Conservation (phyloP, 768 basidiomycete genomes). For the Auriscalpium orientale region DNA sequence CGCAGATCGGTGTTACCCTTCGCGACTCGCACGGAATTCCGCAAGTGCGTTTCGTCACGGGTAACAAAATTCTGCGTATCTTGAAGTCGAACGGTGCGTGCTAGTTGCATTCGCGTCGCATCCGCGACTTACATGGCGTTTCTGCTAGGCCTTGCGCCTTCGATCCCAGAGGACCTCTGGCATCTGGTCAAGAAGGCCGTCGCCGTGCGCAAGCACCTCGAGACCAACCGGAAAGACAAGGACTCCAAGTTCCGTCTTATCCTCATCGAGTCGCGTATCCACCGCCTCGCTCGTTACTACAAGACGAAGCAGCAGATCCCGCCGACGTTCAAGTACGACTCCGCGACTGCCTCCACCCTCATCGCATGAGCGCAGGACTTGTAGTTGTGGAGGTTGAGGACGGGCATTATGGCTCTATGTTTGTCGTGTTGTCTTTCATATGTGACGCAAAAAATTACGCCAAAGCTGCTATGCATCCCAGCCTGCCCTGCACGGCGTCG, state of each 20-base stretch:
- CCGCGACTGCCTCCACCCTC: conserved; percentile 87
- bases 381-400: not conserved
- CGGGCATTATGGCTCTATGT: not conserved
- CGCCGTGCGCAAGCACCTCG: conserved; percentile 96
- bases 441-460: conserved; percentile 7
- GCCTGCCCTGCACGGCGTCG: no score
- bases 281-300: conserved; percentile 97
- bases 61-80: conserved; percentile 99
- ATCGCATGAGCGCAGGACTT: conserved; percentile 48
- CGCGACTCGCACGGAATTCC: conserved; percentile 98
- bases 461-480: not conserved
- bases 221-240: conserved; percentile 97
- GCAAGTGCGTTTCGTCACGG: conserved; percentile 96
- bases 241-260: conserved; percentile 96
- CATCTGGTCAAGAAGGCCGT: conserved; percentile 99
- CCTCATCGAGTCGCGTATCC: conserved; percentile 98
- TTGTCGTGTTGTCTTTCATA: conserved; percentile 6
- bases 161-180: conserved; percentile 99
- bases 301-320: conserved; percentile 97
- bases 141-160: conserved; percentile 85
- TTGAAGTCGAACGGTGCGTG: conserved; percentile 85
- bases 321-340: conserved; percentile 98
- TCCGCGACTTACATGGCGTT: not conserved
- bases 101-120: not conserved
- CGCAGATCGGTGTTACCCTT: conserved; percentile 96